These are phyloP conservation scores for Carnegiea gigantea DNA, from an alignment of 179 eudicot genomes.

Conservation along the genomic window DNA sequence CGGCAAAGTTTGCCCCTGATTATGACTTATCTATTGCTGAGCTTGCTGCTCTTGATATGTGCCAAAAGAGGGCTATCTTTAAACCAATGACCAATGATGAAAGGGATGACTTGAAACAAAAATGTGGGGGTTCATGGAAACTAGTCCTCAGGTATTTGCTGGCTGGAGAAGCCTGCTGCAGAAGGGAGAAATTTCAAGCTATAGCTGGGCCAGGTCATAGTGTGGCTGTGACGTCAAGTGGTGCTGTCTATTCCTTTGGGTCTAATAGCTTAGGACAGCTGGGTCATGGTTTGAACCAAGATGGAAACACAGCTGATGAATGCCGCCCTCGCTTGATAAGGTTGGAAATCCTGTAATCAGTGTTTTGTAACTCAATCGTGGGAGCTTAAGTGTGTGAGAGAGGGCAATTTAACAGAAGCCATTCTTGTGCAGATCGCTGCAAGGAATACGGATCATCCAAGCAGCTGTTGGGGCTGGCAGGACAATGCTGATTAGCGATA, in stretches of 20 bases:
- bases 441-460: constrained; percentile 87
- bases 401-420: constrained; percentile 17
- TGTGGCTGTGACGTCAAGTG: constrained; percentile 74
- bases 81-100: constrained; percentile 67
- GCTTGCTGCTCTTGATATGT: constrained; percentile 93
- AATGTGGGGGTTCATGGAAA: constrained; percentile 96
- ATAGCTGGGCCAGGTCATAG: constrained; percentile 95
- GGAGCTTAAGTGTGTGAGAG: not conserved
- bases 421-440: constrained; percentile 63
- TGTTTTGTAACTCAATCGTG: not conserved
- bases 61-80: constrained; percentile 81
- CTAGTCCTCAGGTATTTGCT: constrained; percentile 77
- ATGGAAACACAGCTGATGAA: constrained; percentile 64
- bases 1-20: constrained; percentile 85
- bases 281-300: constrained; percentile 74
- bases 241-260: constrained; percentile 82
- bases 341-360: constrained; percentile 32
- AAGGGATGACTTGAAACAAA: constrained; percentile 50
- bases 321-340: constrained; percentile 76
- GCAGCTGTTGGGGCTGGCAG: constrained; percentile 93
- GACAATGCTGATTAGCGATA: constrained; percentile 80
- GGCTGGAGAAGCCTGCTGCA: constrained; percentile 76
- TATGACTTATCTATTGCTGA: constrained; percentile 71
- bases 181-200: constrained; percentile 89
- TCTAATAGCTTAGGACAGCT: constrained; percentile 89